Evolutionary conservation across 2,329 filamentous ascomycete genomes (phyloP).

Genomic region (Chaetomium olivaceum): DNA sequence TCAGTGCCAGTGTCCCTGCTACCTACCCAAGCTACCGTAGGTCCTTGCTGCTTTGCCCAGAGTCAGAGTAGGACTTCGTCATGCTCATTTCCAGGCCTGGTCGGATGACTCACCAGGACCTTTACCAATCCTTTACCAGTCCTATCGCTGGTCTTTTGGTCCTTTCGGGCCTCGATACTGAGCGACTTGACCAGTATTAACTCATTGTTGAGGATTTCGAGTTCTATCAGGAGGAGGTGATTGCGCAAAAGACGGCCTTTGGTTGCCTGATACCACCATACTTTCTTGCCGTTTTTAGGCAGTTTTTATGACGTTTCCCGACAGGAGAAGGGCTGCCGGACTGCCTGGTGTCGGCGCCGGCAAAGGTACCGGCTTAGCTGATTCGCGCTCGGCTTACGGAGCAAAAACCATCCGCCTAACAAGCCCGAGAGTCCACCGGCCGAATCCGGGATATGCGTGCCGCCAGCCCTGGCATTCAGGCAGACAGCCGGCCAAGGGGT

Average conservation of each 20-base stretch:
- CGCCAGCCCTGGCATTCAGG: constrained; percentile 21
- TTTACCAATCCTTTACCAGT: background rate
- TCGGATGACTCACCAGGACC: constrained; percentile 21
- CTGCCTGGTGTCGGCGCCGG: too few species aligned
- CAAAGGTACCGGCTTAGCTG: constrained; percentile 25
- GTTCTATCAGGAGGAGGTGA: background rate
- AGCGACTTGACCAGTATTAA: constrained; percentile 5
- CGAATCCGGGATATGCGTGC: constrained; percentile 15
- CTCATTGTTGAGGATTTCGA: background rate
- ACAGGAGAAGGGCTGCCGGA: background rate
- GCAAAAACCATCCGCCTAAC: constrained; percentile 33
- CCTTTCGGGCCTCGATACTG: constrained; percentile 12
- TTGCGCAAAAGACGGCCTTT: background rate
- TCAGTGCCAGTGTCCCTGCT: too few species aligned
- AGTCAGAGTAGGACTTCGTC: background rate
- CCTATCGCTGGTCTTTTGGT: background rate
- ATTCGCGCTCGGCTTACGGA: constrained; percentile 32
- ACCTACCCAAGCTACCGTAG: background rate
- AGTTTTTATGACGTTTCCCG: background rate
- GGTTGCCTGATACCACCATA: too few species aligned
- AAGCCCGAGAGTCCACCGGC: constrained; percentile 24
- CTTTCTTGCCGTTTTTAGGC: constrained; percentile 4
- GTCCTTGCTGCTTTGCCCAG: background rate
- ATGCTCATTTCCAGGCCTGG: constrained; percentile 15
- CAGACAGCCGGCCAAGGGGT: constrained; percentile 11